These are phyloP conservation scores for Crithidia brevicula DNA, from an alignment of 208 protist species.

Conservation along the genomic window DNA sequence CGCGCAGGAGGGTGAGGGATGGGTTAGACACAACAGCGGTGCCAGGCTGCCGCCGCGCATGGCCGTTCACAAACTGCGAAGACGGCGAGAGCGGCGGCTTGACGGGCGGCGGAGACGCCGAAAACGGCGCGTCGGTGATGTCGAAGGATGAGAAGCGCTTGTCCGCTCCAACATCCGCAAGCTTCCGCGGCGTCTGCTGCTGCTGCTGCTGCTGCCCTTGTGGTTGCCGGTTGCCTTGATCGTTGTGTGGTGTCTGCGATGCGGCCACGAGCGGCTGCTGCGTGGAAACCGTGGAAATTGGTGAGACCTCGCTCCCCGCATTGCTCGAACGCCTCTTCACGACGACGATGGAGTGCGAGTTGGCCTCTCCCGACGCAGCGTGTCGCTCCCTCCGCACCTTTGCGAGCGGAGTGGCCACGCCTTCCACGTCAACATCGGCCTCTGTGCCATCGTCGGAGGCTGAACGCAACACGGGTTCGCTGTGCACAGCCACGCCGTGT, in stretches of 20 bases:
- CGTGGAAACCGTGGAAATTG: background rate
- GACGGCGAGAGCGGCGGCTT: background rate
- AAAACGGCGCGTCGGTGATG: background rate
- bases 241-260: background rate
- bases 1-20: slow-evolving; percentile 20
- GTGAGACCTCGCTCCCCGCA: background rate
- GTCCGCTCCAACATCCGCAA: background rate
- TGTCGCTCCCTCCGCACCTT: slow-evolving; percentile 4
- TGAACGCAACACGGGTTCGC: background rate
- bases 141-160: slow-evolving; percentile 5
- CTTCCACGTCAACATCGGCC: slow-evolving; percentile 5
- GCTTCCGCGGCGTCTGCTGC: background rate
- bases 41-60: slow-evolving; percentile 7
- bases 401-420: background rate
- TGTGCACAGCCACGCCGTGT: background rate
- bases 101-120: background rate
- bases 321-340: background rate
- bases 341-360: background rate
- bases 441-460: background rate
- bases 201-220: background rate
- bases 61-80: background rate
- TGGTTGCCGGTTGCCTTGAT: background rate
- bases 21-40: slow-evolving; percentile 11
- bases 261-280: background rate
- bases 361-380: background rate